Base-by-base conservation (phyloP, 2,329 filamentous ascomycete species). In the Ceratocystis cubensis region DNA sequence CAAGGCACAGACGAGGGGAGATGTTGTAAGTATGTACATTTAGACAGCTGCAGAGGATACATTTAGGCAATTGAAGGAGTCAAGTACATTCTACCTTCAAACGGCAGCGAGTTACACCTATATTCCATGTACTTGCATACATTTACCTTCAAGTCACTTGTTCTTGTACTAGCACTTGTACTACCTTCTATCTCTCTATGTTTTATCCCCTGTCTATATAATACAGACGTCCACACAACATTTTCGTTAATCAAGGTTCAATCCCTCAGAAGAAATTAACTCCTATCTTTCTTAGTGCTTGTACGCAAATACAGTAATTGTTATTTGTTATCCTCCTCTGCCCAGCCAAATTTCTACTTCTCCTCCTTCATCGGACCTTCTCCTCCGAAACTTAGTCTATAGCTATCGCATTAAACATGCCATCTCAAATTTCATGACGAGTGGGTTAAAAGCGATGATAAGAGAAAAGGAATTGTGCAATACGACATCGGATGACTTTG, bases 401-500 rank as follows among this genome's bases (percentile, higher is more conserved):
- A 41, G 13, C 50, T 56, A n/a, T 22, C 25, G 50, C 50, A 56
- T 56, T 56, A 22, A 56, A 22, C 17, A 20, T 53, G n/a, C 22
- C 48, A 20, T 53, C 1, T 53, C n/a, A 6, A 17, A 56, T 30
- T 15, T 17, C 25, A 28, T 20, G 2, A 30, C 25, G 22, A 25
- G 50, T n/a, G n/a, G 48, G 10, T 22, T 56, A 56, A 56, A 28
- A 56, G 17, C 13, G 50, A 25, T 10, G 28, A 56, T 25, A 15
- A 13, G 7, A 56, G 5, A 25, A 15, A 7, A 15, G 20, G 28
- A 56, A 56, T 10, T 6, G 10, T 56, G 10, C 10, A 56, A 56
- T 56, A 56, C 50, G 50, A 56, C 50, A 56, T 56, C 50, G 10
- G 50, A 56, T 28, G 50, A 56, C 15, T 56, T 6, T 30, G 50